A percentile compares a stretch with the other conserved stretches of the same genome.
Evolutionary conservation across 2,329 filamentous ascomycete species (phyloP).

Genomic region (Aphanoascus verrucosus): DNA sequence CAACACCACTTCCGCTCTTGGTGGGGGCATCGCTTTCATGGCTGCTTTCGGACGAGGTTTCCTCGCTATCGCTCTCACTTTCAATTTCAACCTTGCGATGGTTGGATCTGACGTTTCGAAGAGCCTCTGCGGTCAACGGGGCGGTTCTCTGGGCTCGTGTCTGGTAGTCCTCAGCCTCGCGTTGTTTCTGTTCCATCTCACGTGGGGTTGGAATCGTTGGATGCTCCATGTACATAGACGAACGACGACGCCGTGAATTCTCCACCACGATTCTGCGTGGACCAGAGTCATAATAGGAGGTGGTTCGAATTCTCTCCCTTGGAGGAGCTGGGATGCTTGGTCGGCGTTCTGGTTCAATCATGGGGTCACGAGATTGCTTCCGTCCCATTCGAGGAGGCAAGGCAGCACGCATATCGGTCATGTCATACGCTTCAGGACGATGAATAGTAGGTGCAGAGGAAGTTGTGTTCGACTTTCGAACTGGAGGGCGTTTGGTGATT

Average conservation of each 20-base stretch:
- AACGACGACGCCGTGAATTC: slow-evolving; percentile 26
- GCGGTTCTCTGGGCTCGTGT: not conserved
- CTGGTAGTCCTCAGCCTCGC: slow-evolving; percentile 33
- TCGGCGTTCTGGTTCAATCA: slow-evolving; percentile 26
- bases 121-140: slow-evolving; percentile 19
- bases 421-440: slow-evolving; percentile 26
- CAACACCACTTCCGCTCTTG: slow-evolving; percentile 25
- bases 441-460: slow-evolving; percentile 23
- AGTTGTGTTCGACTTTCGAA: slow-evolving; percentile 26
- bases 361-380: slow-evolving; percentile 23
- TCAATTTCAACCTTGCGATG: slow-evolving; percentile 22
- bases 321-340: slow-evolving; percentile 21
- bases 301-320: slow-evolving; percentile 22
- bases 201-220: slow-evolving; percentile 14
- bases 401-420: slow-evolving; percentile 25
- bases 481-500: slow-evolving; percentile 18
- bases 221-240: slow-evolving; percentile 23
- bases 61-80: slow-evolving; percentile 33
- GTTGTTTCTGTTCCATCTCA: slow-evolving; percentile 30
- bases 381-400: slow-evolving; percentile 24
- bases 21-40: slow-evolving; percentile 30
- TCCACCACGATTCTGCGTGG: slow-evolving; percentile 28
- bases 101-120: slow-evolving; percentile 10
- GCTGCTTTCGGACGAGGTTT: slow-evolving; percentile 33
- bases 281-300: slow-evolving; percentile 26